Evolutionary conservation across 176 grass and related monocot species (phyloP).

Genomic region (Oryza glaberrima): DNA sequence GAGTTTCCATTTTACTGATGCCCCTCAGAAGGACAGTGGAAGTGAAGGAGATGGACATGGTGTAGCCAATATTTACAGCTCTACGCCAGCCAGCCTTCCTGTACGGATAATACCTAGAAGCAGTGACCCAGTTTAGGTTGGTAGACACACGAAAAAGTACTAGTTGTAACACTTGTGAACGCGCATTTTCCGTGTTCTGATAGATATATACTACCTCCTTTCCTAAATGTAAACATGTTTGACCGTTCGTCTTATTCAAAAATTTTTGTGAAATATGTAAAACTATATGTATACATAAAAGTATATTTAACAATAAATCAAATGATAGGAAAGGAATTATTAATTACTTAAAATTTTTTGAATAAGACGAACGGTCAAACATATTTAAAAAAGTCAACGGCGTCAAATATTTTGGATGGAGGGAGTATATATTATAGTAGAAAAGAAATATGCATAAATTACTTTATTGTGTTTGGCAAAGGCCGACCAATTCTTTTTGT

Average conservation of each 20-base stretch:
- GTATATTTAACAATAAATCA: too few relatives aligned
- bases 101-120: slow-evolving; percentile 72
- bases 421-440: not conserved
- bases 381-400: too few relatives aligned
- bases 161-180: not conserved
- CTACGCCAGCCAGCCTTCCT: slow-evolving; percentile 44
- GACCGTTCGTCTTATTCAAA: too few relatives aligned
- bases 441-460: not conserved
- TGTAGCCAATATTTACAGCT: slow-evolving; percentile 23
- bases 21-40: slow-evolving; percentile 6
- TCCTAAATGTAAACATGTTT: too few relatives aligned
- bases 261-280: too few relatives aligned
- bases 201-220: too few relatives aligned
- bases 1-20: slow-evolving; percentile 46
- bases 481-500: slow-evolving; percentile 27
- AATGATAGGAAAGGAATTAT: too few relatives aligned
- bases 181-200: not conserved
- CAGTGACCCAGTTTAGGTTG: slow-evolving; percentile 56
- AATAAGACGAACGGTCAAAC: too few relatives aligned
- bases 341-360: too few relatives aligned
- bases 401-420: too few relatives aligned
- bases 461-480: slow-evolving; percentile 1
- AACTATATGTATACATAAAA: too few relatives aligned
- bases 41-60: slow-evolving; percentile 3
- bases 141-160: not conserved